Base-by-base conservation (phyloP, 2,329 filamentous ascomycete species). In the Pseudogymnoascus sp. region DNA sequence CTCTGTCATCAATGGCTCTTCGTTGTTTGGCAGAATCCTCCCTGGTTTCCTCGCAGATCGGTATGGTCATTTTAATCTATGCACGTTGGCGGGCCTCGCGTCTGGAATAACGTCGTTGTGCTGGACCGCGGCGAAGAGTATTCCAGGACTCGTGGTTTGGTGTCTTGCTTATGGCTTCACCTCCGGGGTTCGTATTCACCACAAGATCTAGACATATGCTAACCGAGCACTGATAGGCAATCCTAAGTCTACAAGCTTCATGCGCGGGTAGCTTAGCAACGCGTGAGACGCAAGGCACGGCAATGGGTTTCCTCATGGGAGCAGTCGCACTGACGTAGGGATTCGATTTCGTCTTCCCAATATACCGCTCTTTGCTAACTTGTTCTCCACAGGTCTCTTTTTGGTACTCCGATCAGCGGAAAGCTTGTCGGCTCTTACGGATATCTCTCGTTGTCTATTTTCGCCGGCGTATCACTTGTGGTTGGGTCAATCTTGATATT, bases 351-450 rank as follows among this genome's bases (percentile, higher is more conserved):
- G 23, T 18, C n/a, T 57, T 57, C 29, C 29, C 16, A 26, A 21
- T 34, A 36, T 31, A n/a, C n/a, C 51, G 29, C 10, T 21, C 10
- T 57, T 16, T 18, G 14, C 51, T 57, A 57, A 57, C 10, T 57
- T 36, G 5, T 21, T 34, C 23, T 11, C 26, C 21, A 14, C 10
- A 69, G 67, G 14, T 67, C 66, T 18, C 64, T 71, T 0, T 65
- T 69, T 31, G 67, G 68, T 8, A 66, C 69, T 8, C 68, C 69
- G 2, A 69, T 69, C 10, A 69, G 67, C 23, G 68, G 68, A 1
- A 61, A 68, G 37, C 63, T 71, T 7, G 57, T 71, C 5, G 40
- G 31, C 23, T 21, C 36, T 1, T 69, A 47, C 26, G 62, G 63
- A 16, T 70, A 67, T 63, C 61, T 69, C 11, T 66, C 67, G 23